phyloP scores from a whole-genome alignment of 2,329 filamentous ascomycete genomes.

The Magnaporthales sp. region DNA sequence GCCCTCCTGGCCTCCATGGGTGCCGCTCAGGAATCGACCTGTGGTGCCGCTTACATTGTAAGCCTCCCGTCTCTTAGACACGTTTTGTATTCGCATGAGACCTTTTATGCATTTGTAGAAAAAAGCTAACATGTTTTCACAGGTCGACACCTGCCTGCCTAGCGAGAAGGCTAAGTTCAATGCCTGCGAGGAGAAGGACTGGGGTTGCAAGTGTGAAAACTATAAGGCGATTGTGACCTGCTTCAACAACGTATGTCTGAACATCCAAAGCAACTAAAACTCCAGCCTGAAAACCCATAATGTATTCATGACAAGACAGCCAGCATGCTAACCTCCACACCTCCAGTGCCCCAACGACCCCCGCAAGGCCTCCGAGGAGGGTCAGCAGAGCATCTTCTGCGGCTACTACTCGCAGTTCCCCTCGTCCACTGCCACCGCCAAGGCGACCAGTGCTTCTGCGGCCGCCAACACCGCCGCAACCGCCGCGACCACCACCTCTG shows the following conservation, averaged over 20 bases:
- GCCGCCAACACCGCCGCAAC: constrained; percentile 13
- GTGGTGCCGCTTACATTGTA: constrained; percentile 12
- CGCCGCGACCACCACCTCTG: constrained; percentile 11
- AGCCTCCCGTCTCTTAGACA: no score
- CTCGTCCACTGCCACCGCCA: constrained; percentile 19
- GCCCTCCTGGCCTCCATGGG: constrained; percentile 8
- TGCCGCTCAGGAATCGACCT: constrained; percentile 8
- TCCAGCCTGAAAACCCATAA: no score
- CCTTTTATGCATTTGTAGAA: no score
- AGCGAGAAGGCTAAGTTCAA: constrained; percentile 28
- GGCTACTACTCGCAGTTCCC: constrained; percentile 34
- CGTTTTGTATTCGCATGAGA: no score
- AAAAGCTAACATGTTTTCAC: background rate
- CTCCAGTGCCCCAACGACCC: constrained; percentile 47
- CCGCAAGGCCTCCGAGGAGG: constrained; percentile 22
- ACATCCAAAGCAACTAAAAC: no score
- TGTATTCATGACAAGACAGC: background rate
- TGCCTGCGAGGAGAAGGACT: constrained; percentile 31
- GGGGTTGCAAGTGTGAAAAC: constrained; percentile 36
- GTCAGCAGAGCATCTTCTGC: constrained; percentile 35
- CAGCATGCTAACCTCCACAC: constrained; percentile 14
- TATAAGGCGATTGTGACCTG: constrained; percentile 37
- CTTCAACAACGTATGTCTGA: constrained; percentile 5
- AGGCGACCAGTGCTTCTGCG: constrained; percentile 17
- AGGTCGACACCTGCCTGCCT: constrained; percentile 12